Percentiles rank a stretch among this genome's conserved stretches.
These are phyloP conservation scores for Tuber aestivum DNA, from an alignment of 495 filamentous ascomycete genomes.

Conservation along the genomic window DNA sequence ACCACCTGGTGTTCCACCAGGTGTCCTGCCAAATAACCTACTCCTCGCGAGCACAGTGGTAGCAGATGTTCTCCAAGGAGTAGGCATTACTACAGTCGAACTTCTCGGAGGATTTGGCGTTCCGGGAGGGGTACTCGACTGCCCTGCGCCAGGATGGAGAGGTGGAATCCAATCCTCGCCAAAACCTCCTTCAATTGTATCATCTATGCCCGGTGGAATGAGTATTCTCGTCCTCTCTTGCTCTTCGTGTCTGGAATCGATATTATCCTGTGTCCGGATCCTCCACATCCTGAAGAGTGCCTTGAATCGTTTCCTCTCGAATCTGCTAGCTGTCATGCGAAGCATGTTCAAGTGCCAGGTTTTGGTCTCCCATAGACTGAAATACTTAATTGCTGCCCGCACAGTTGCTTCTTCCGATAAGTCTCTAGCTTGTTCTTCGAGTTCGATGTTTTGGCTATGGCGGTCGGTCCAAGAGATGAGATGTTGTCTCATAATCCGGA, in stretches of 20 bases:
- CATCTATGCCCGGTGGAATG: conserved; percentile 17
- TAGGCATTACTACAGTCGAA: conserved; percentile 13
- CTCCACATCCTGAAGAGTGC: conserved; percentile 30
- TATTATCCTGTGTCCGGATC: neutral
- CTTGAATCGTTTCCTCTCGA: conserved; percentile 23
- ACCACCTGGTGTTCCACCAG: conserved; percentile 8
- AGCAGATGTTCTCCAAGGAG: conserved; percentile 14
- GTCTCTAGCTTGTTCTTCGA: conserved; percentile 12
- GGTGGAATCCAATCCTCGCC: conserved; percentile 24
- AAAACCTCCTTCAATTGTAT: conserved; percentile 25
- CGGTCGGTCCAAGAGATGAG: conserved; percentile 20
- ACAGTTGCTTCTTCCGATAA: conserved; percentile 11
- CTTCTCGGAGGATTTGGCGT: conserved; percentile 10
- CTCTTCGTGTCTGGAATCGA: conserved; percentile 19
- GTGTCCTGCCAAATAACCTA: conserved; percentile 17
- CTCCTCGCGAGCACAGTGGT: conserved; percentile 7
- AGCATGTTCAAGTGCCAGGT: conserved; percentile 28
- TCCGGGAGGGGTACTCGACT: conserved; percentile 7
- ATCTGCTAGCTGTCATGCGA: conserved; percentile 13
- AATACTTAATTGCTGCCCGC: conserved; percentile 26
- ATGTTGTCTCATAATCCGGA: conserved; percentile 10
- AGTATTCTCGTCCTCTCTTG: conserved; percentile 8
- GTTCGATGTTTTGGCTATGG: conserved; percentile 12
- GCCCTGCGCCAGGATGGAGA: neutral
- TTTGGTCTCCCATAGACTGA: conserved; percentile 25